Evolutionary conservation across 1,284 basidiomycete genomes (phyloP), one percentile per base, ranked within the genome.

Genomic region (Cystobasidium sp.): DNA sequence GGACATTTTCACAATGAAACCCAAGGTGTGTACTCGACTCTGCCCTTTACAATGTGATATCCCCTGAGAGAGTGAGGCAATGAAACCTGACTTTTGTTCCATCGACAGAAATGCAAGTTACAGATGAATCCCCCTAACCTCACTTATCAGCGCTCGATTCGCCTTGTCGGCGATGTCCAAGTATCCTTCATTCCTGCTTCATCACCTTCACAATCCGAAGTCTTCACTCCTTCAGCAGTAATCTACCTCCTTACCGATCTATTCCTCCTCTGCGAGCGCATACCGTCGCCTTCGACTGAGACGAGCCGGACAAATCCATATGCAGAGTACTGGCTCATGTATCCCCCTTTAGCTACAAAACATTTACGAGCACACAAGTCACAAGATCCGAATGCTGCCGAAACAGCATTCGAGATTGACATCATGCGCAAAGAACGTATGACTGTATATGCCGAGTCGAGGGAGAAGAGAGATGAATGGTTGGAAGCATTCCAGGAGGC

Each of bases 1-100:
- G 44, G 96, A 99, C 82, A 90, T 99, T 59, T 99, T 99, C 82
- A 92, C 93, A 0, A 96, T 99, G 94, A 88, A 88, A 79, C 91
- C 92, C 4, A 95, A 95, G 88, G 94, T 92, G 78, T 74, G 85
- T 83, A 3, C 52, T n/a, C 6, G 43, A 6, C 22, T 20, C 59
- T 41, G 41, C 39, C 4, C n/a, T n/a, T 5, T n/a, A 31, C 18
- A 14, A n/a, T 22, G 58, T 31, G 24, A 37, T n/a, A 14, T 7
- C 4, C 2, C n/a, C 39, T 65, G 43, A 12, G 4, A 44, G 4
- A n/a, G 20, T 24, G 24, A 12, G 20, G 59, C 39, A 10, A 22
- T 1, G 14, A 10, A 22, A 56, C 31, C 24, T 41, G 18, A 41
- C 18, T 41, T 6, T 59, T 59, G 1, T 43, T 18, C 37, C 43